These are phyloP conservation scores for Aspergillus cristatus DNA, from an alignment of 495 filamentous ascomycete genomes.

Conservation along the genomic window DNA sequence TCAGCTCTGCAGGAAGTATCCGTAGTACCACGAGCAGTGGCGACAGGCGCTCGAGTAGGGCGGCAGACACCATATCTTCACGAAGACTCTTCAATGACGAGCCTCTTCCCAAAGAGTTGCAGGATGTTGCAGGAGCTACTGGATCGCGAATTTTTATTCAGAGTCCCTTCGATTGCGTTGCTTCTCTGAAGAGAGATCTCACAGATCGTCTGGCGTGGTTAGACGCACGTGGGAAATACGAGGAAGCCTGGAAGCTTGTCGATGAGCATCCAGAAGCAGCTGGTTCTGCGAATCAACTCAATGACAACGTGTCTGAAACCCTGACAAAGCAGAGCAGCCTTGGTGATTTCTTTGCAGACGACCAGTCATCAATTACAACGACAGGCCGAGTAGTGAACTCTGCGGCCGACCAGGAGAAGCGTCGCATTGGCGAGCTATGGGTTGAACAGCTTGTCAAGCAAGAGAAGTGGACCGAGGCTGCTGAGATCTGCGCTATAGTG, in stretches of 20 bases:
- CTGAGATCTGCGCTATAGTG: conserved; percentile 69
- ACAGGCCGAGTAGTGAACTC: conserved; percentile 37
- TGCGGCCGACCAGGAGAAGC: conserved; percentile 78
- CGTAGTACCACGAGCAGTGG: conserved; percentile 59
- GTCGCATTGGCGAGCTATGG: conserved; percentile 87
- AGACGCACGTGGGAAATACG: conserved; percentile 64
- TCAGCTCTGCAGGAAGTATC: conserved; percentile 80
- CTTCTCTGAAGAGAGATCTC: conserved; percentile 76
- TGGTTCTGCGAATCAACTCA: conserved; percentile 17
- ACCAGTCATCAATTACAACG: conserved; percentile 51
- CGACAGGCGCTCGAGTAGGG: conserved; percentile 39
- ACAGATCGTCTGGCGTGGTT: conserved; percentile 81
- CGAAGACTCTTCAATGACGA: conserved; percentile 20
- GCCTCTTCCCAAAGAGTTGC: conserved; percentile 27
- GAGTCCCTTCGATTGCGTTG: conserved; percentile 88
- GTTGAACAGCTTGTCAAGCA: conserved; percentile 68
- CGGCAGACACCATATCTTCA: conserved; percentile 33
- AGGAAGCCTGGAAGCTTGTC: conserved; percentile 79
- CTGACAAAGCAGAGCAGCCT: conserved; percentile 45
- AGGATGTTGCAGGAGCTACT: conserved; percentile 42
- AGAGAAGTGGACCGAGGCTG: conserved; percentile 68
- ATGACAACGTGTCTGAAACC: conserved; percentile 49
- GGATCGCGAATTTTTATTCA: conserved; percentile 93
- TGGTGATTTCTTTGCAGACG: conserved; percentile 75
- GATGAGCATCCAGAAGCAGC: conserved; percentile 64